Base-by-base conservation (phyloP, 2,329 filamentous ascomycete genomes). In the Aspergillus aculeatinus region DNA sequence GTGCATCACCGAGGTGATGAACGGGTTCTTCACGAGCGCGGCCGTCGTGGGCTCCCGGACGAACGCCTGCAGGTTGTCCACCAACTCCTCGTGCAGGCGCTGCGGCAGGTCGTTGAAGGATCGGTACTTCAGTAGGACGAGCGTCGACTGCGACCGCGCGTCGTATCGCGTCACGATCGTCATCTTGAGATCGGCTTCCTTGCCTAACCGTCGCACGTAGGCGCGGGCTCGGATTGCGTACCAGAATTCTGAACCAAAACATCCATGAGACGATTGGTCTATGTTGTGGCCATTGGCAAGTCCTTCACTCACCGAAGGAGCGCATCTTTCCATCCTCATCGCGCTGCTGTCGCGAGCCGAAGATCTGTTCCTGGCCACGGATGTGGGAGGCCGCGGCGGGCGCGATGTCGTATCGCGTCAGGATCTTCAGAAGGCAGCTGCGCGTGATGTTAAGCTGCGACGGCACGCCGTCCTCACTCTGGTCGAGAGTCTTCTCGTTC, bases 181-280 rank as follows among this genome's bases (percentile, higher is more conserved):
- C 56, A 58, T 58, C 35, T 58, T 58, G 10, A 58, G 56, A 23
- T 58, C 56, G 6, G 56, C 56, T 35, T 58, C 56, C 14, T 58
- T 39, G 21, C 50, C 56, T 4, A 58, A 6, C 1, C 52, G 47
- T 42, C 25, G 56, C 14, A 58, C 56, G 27, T 58, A 58, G 16
- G 56, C 56, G 7, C 56, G n/a, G 14, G 56, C 56, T 42, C 56
- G 49, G 49, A 58, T 58, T 19, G 56, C 56, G 47, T 58, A 58
- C 56, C 56, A 58, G 56, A 58, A 58, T 53, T 58, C 56, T 58
- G 23, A 7, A 16, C 27, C 2, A 27, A 29, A 29, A 10, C 3
- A 29, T 7, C 9, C 27, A 29, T 29, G 27, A 29, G 27, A 9
- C 27, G 7, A 7, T 29, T 9, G 27, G 27, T 29, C 27, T 9